Evolutionary conservation across 805 yeast genomes (phyloP).

Genomic region (Hanseniaspora meyeri): DNA sequence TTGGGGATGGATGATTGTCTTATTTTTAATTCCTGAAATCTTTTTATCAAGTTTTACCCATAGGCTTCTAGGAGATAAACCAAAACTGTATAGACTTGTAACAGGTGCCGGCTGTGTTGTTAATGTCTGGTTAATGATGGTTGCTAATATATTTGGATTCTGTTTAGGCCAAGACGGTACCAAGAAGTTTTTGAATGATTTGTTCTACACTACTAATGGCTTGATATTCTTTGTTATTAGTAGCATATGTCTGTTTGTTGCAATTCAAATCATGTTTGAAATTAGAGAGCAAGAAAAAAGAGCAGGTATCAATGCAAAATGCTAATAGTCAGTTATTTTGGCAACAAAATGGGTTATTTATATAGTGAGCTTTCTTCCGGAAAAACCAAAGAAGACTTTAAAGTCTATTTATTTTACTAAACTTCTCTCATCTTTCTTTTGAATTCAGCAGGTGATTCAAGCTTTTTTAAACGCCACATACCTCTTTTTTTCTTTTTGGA

Average conservation of each 20-base stretch:
- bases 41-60: constrained; percentile 38
- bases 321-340: constrained; percentile 26
- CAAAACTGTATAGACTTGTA: constrained; percentile 64
- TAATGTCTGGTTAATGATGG: constrained; percentile 96
- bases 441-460: constrained; percentile 68
- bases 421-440: constrained; percentile 36
- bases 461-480: constrained; percentile 49
- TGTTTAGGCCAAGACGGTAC: constrained; percentile 88
- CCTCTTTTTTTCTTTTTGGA: constrained; percentile 53
- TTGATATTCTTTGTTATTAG: constrained; percentile 48
- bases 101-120: constrained; percentile 80
- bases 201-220: constrained; percentile 64
- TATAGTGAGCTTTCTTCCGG: too few species aligned
- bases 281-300: constrained; percentile 76
- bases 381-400: background rate
- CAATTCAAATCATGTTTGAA: constrained; percentile 89
- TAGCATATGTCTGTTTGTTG: constrained; percentile 61
- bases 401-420: background rate
- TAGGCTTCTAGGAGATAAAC: constrained; percentile 27
- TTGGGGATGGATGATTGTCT: constrained; percentile 93
- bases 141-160: constrained; percentile 89
- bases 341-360: too few species aligned
- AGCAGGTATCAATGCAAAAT: constrained; percentile 68
- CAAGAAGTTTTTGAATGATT: constrained; percentile 45
- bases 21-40: constrained; percentile 80